Base-by-base conservation (phyloP, 2,329 filamentous ascomycete species). In the Colletotrichum falcatum region DNA sequence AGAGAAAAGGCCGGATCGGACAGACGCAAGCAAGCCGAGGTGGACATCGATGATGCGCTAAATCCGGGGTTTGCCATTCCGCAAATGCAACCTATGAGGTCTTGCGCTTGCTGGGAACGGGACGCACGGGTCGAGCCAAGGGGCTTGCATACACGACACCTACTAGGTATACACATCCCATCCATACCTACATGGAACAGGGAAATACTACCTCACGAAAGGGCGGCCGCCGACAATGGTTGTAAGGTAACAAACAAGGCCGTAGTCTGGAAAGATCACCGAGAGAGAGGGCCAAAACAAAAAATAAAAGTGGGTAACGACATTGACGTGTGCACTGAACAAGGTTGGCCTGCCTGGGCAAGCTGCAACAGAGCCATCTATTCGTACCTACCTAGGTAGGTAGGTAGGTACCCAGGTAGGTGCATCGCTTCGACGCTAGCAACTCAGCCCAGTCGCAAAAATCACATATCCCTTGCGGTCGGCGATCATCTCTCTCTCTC, bases 391-490 rank as follows among this genome's bases (percentile, higher is more conserved):
- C n/a, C n/a, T n/a, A n/a, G n/a, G n/a, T n/a, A n/a, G n/a, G n/a
- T n/a, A n/a, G n/a, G n/a, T n/a, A n/a, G n/a, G n/a, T n/a, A n/a
- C n/a, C n/a, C n/a, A n/a, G n/a, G n/a, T n/a, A n/a, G n/a, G n/a
- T 70, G 67, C 68, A 63, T 68, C 68, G 64, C 64, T 70, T 62
- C 59, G 68, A 55, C 28, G 26, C 58, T 67, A 64, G 67, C 58
- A 70, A 63, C 67, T 70, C 67, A 70, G 58, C 68, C 64, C 64
- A 67, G 49, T 67, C 51, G 12, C 30, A 65, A 60, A 39, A n/a
- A 46, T n/a, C 42, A 42, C 6, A 39, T 39, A 5, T 9, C 51
- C 44, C 35, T 55, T 55, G 30, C 16, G 51, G 44, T 61, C 46
- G 42, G 20, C 8, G 49, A 61, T 61, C 49, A 61, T 26, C 11